Evolutionary conservation across 495 filamentous ascomycete genomes (phyloP).

Genomic region (Podospora pseudocomata): DNA sequence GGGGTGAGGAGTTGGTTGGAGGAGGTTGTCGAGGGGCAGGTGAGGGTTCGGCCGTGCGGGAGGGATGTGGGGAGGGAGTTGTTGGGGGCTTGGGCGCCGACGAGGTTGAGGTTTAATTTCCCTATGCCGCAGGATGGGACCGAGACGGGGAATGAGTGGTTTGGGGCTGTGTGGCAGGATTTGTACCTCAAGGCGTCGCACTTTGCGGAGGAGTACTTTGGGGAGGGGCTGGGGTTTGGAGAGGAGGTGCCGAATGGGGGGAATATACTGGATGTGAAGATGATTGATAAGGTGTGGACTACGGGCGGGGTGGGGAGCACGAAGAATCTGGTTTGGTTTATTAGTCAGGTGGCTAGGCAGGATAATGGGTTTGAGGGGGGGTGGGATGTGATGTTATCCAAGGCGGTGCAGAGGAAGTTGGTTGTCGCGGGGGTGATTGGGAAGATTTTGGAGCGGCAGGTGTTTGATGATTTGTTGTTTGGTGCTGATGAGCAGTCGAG

Average conservation of each 20-base stretch:
- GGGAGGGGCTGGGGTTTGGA: not conserved
- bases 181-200: not conserved
- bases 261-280: not conserved
- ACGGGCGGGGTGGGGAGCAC: not conserved
- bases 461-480: constrained; percentile 46
- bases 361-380: constrained; percentile 31
- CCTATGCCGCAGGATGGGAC: not conserved
- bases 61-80: not conserved
- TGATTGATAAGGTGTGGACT: not conserved
- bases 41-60: not conserved
- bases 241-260: not conserved
- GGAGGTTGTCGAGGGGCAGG: not conserved
- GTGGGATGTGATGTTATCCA: constrained; percentile 41
- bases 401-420: constrained; percentile 34
- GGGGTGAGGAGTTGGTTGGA: not conserved
- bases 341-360: constrained; percentile 34
- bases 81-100: not conserved
- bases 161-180: not conserved
- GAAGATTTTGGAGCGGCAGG: constrained; percentile 39
- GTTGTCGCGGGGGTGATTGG: constrained; percentile 41
- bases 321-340: constrained; percentile 23
- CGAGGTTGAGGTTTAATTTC: not conserved
- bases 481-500: constrained; percentile 32
- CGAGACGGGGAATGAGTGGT: not conserved
- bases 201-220: not conserved